A percentile compares a stretch with the other conserved stretches of the same genome.
Evolutionary conservation across 225 moss, liverwort and hornwort genomes (phyloP).

Genomic region (Sphagnum tenellum): DNA sequence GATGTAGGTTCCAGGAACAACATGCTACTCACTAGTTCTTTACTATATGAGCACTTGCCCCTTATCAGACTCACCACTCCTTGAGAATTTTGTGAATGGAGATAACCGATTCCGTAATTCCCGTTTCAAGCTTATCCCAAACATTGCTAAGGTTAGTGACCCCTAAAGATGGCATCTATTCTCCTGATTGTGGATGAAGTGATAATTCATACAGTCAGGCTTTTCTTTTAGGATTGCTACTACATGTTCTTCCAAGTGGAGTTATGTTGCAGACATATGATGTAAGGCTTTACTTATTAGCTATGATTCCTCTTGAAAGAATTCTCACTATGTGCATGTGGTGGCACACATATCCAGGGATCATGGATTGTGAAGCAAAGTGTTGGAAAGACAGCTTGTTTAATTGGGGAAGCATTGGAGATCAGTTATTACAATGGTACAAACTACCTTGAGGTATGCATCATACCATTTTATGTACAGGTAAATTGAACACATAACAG

Average conservation of each 20-base stretch:
- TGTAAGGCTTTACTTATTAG: background rate
- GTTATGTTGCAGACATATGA: background rate
- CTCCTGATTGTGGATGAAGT: background rate
- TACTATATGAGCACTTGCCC: constrained; percentile 85
- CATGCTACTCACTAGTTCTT: constrained; percentile 60
- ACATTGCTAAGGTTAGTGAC: constrained; percentile 65
- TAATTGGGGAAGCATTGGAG: constrained; percentile 89
- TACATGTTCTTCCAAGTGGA: no score
- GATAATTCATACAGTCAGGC: background rate
- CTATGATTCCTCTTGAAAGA: background rate
- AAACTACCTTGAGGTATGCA: constrained; percentile 74
- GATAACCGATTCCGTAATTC: constrained; percentile 88
- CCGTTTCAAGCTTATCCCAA: constrained; percentile 92
- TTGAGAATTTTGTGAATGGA: constrained; percentile 73
- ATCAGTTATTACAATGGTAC: constrained; percentile 78
- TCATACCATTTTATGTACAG: no score
- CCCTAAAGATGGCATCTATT: background rate
- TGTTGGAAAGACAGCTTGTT: constrained; percentile 96
- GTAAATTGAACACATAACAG: no score
- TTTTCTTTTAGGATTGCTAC: no score
- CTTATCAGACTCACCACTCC: constrained; percentile 69
- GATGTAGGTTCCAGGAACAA: constrained; percentile 73
- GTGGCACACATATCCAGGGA: constrained; percentile 25
- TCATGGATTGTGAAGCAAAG: constrained; percentile 99
- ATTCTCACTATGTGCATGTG: background rate